A percentile compares a stretch with the other conserved stretches of the same genome.
These are phyloP conservation scores for Lodderomyces metapsilosis DNA, from an alignment of 1,139 yeast species.

Conservation along the genomic window DNA sequence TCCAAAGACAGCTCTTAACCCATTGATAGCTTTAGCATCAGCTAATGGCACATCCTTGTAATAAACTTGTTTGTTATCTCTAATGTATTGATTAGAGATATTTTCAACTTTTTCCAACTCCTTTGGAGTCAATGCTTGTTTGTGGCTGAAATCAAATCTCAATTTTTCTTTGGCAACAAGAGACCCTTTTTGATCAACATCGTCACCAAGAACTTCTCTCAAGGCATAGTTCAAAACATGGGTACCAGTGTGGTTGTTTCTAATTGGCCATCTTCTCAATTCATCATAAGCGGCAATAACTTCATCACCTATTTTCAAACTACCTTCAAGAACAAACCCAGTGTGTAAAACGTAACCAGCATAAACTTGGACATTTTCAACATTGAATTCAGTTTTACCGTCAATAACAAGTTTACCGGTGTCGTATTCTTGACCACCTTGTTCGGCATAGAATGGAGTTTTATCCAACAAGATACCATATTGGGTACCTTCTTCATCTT, in stretches of 20 bases:
- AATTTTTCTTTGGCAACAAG: slow-evolving; percentile 92
- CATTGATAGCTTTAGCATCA: slow-evolving; percentile 69
- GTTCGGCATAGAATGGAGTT: slow-evolving; percentile 96
- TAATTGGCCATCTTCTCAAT: slow-evolving; percentile 92
- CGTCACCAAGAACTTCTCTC: slow-evolving; percentile 81
- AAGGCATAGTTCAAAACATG: slow-evolving; percentile 89
- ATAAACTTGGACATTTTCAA: slow-evolving; percentile 85
- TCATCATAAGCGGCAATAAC: slow-evolving; percentile 90
- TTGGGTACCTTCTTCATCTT: slow-evolving; percentile 43
- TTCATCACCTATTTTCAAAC: slow-evolving; percentile 60
- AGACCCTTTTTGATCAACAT: slow-evolving; percentile 94
- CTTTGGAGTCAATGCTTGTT: slow-evolving; percentile 67
- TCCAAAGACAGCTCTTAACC: slow-evolving; percentile 97
- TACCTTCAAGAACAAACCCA: slow-evolving; percentile 79
- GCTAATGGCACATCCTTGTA: slow-evolving; percentile 79
- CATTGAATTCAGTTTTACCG: slow-evolving; percentile 83
- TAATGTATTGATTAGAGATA: slow-evolving; percentile 70
- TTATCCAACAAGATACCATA: slow-evolving; percentile 81
- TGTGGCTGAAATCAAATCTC: slow-evolving; percentile 94
- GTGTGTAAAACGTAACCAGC: slow-evolving; percentile 96
- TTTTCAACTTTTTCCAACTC: slow-evolving; percentile 77
- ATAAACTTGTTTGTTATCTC: slow-evolving; percentile 67
- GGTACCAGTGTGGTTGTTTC: slow-evolving; percentile 98
- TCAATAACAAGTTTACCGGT: slow-evolving; percentile 91
- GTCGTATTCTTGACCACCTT: slow-evolving; percentile 98